Percentiles rank a stretch among this genome's conserved stretches.
These are phyloP conservation scores for Kalmusia sp. DNA, from an alignment of 2,329 filamentous ascomycete genomes.

Conservation along the genomic window DNA sequence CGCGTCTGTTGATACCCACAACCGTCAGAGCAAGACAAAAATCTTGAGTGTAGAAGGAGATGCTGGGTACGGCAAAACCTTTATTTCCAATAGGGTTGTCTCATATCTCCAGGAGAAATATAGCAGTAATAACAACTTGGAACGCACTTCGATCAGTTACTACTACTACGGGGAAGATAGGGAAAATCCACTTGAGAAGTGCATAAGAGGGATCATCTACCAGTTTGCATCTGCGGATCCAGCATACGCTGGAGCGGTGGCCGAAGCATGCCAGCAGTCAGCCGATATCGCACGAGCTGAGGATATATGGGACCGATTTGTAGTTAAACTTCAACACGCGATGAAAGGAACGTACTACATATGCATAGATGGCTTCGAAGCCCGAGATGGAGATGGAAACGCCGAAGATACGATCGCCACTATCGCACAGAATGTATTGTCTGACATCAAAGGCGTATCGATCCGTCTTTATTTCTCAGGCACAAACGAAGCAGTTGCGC, in stretches of 20 bases:
- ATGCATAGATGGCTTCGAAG: slow-evolving; percentile 19
- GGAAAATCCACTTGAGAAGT: slow-evolving; percentile 19
- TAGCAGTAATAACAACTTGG: neutral
- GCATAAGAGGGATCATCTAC: slow-evolving; percentile 21
- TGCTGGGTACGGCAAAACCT: slow-evolving; percentile 10
- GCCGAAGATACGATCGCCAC: neutral
- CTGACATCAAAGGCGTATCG: neutral
- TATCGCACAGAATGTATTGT: neutral
- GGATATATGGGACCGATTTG: slow-evolving; percentile 12
- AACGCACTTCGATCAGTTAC: slow-evolving; percentile 15
- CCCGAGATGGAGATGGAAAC: neutral
- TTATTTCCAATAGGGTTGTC: slow-evolving; percentile 2
- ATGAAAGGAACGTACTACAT: slow-evolving; percentile 24
- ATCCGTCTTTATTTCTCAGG: slow-evolving; percentile 6
- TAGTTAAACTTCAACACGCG: slow-evolving; percentile 1
- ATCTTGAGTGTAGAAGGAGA: slow-evolving; percentile 5
- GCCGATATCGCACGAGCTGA: slow-evolving; percentile 10
- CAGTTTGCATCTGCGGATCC: slow-evolving; percentile 15
- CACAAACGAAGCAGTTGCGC: neutral
- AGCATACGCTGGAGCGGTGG: slow-evolving; percentile 18
- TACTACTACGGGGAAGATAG: slow-evolving; percentile 24
- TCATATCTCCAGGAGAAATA: slow-evolving; percentile 7
- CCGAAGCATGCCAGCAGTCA: slow-evolving; percentile 7
- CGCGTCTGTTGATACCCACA: neutral
- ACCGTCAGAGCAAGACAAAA: neutral